These are phyloP conservation scores for Diplodia mutila DNA, from an alignment of 2,329 filamentous ascomycete species.

Conservation along the genomic window DNA sequence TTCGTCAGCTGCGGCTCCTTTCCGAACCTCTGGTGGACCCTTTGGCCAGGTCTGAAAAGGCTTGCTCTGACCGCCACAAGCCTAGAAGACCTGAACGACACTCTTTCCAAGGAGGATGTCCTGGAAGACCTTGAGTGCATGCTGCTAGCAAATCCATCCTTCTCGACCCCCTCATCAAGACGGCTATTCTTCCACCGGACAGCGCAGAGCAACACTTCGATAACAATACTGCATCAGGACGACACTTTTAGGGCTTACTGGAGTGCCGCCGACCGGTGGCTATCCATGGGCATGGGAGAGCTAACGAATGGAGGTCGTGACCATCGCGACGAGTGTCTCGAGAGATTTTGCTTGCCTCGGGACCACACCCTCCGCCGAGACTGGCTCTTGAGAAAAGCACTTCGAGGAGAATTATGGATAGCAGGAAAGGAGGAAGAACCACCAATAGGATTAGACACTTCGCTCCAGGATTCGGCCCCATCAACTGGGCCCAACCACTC, in stretches of 20 bases:
- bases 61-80: conserved; percentile 52
- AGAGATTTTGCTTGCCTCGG: not conserved
- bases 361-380: not conserved
- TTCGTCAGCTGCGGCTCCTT: conserved; percentile 45
- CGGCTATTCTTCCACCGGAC: not conserved
- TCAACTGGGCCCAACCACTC: not conserved
- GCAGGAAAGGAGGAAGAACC: not conserved
- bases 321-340: not conserved
- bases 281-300: conserved; percentile 6
- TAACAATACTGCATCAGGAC: not conserved
- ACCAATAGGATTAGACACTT: not conserved
- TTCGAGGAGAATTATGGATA: not conserved
- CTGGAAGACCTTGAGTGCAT: conserved; percentile 47
- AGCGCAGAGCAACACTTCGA: not conserved
- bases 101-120: conserved; percentile 37
- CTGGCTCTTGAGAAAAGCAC: not conserved
- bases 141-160: not conserved
- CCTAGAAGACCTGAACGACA: conserved; percentile 38
- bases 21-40: conserved; percentile 46
- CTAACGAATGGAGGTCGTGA: not conserved
- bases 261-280: not conserved
- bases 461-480: not conserved
- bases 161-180: not conserved
- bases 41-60: conserved; percentile 49
- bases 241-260: not conserved